Base-by-base conservation (phyloP, 2,329 filamentous ascomycete species). In the Pseudogymnoascus verrucosus region DNA sequence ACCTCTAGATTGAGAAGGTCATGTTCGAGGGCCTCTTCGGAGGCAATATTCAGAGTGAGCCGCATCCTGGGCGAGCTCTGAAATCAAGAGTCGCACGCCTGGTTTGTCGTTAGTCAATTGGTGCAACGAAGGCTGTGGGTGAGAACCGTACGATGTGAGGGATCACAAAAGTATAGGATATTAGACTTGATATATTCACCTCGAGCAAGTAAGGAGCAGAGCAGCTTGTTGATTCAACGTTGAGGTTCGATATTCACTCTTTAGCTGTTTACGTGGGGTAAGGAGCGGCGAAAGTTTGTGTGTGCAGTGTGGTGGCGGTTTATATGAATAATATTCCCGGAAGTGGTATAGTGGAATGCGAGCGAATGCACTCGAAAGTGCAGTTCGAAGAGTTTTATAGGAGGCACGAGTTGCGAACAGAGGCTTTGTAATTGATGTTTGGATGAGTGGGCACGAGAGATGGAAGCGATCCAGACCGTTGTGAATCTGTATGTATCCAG, bases 11-110 rank as follows among this genome's bases (percentile, higher is more conserved):
- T 88, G 70, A 96, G 81, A 72, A 96, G 83, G 72, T 91, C 89
- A 67, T 88, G 84, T 74, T 91, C 88, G 65, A 79, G 72, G 69
- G 78, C 77, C 73, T 78, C 78, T 68, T 86, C 81, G 68, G 89
- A 89, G 73, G 89, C 89, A 74, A 96, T 89, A 76, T 85, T 91
- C 76, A 96, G 86, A 62, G 91, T 95, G 78, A 96, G 89, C 76
- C 88, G 89, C 92, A 91, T 96, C 69, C 36, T 62, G 64, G 51
- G 51, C 51, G 51, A 57, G 51, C 51, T 57, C 51, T 34, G 51
- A 57, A n/a, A 36, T 57, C 51, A 36, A 34, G 51, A 57, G 51
- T 57, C 51, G 28, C 51, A 57, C 47, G 26, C 51, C 51, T 57
- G 11, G n/a, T 8, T 12, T 21, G 23, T 11, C 10, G 26, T 54